Conservation (phyloP, 192 early-diverging fungal genomes). For the Coemansia sp. region DNA sequence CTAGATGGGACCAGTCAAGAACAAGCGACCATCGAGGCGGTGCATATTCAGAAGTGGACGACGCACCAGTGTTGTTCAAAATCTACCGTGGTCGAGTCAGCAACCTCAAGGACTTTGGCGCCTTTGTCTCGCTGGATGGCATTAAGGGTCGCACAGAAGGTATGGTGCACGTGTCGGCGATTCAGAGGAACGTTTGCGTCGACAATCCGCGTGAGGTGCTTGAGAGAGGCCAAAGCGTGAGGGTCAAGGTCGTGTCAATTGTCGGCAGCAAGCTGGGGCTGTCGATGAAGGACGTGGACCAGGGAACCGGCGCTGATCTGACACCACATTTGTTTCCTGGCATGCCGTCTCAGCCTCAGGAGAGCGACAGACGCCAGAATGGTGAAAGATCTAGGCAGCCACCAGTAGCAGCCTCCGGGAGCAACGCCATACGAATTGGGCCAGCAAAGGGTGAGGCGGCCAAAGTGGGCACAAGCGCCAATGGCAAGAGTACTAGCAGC, state of each 20-base stretch:
- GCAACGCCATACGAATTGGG: conserved; percentile 38
- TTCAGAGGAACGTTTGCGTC: conserved; percentile 65
- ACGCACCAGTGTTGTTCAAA: conserved; percentile 83
- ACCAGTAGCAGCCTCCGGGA: conserved; percentile 13
- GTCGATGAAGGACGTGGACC: conserved; percentile 97
- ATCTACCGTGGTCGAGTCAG: conserved; percentile 85
- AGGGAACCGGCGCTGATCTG: conserved; percentile 84
- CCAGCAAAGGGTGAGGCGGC: not conserved
- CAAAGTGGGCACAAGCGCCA: not conserved
- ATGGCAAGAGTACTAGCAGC: conserved; percentile 15
- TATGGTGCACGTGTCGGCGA: conserved; percentile 81
- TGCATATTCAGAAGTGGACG: conserved; percentile 54
- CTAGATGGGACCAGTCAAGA: conserved; percentile 39
- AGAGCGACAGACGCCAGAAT: not conserved
- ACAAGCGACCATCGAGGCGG: conserved; percentile 7
- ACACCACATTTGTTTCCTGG: conserved; percentile 73
- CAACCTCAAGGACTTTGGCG: conserved; percentile 90
- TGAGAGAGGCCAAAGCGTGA: conserved; percentile 73
- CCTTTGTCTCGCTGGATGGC: conserved; percentile 84
- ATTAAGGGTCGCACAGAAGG: conserved; percentile 77
- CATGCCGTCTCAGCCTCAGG: conserved; percentile 11
- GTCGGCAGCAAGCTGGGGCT: conserved; percentile 77
- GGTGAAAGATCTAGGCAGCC: not conserved
- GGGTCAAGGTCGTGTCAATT: conserved; percentile 94
- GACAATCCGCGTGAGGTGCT: conserved; percentile 86